These are phyloP conservation scores for Globisporangium spiculum DNA, from an alignment of 352 stramenopile species.

Conservation along the genomic window DNA sequence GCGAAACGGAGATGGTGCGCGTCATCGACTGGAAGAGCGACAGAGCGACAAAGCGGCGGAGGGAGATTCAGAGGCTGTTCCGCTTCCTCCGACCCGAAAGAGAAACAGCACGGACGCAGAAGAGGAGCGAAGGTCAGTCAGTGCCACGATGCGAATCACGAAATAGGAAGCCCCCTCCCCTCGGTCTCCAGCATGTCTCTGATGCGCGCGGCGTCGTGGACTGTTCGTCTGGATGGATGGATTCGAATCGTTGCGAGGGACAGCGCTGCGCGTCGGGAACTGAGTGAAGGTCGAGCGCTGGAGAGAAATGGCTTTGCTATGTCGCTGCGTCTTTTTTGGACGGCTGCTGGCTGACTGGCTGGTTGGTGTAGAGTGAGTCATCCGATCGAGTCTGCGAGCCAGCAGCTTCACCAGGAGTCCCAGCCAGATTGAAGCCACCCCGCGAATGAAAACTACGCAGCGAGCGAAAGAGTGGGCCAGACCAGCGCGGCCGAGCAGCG, in stretches of 20 bases:
- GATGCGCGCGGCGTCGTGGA: background rate
- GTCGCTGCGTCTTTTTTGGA: slow-evolving; percentile 5
- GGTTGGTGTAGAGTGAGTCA: background rate
- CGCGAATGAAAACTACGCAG: background rate
- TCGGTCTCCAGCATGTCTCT: background rate
- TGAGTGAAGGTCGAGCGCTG: slow-evolving; percentile 9
- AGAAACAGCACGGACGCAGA: background rate
- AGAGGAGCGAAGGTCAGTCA: background rate
- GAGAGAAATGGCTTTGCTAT: slow-evolving; percentile 8
- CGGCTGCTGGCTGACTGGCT: background rate
- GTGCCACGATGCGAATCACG: background rate
- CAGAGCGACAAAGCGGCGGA: background rate
- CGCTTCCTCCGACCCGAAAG: slow-evolving; percentile 3
- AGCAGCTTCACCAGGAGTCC: background rate
- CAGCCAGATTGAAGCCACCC: background rate
- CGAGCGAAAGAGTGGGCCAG: background rate
- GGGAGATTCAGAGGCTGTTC: slow-evolving; percentile 4
- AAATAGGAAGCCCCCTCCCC: background rate
- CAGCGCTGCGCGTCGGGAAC: background rate
- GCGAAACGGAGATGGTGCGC: slow-evolving; percentile 12
- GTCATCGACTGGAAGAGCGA: background rate
- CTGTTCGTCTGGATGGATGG: background rate
- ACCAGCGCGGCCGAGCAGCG: background rate
- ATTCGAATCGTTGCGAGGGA: background rate
- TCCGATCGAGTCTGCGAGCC: background rate